Conservation (phyloP, 495 filamentous ascomycete species). For the Patellaria atrata region DNA sequence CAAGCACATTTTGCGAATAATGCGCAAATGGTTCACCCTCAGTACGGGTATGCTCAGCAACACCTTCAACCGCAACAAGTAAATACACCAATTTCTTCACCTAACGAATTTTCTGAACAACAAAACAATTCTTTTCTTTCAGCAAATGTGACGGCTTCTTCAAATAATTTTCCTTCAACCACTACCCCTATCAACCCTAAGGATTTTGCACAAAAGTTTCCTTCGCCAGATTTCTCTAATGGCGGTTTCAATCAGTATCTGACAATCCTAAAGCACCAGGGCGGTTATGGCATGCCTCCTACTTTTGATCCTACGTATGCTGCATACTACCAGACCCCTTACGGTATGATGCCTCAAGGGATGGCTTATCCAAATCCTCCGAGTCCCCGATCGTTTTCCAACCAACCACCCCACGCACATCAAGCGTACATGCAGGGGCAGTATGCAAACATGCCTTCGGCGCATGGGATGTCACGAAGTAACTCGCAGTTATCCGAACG, state of each 20-base stretch:
- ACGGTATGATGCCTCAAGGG: conserved; percentile 33
- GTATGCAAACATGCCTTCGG: conserved; percentile 39
- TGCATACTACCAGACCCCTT: conserved; percentile 31
- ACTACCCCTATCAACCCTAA: conserved; percentile 20
- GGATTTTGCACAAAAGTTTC: conserved; percentile 26
- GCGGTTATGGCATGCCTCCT: conserved; percentile 30
- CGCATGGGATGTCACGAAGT: conserved; percentile 64
- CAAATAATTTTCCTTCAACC: conserved; percentile 6
- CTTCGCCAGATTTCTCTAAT: conserved; percentile 44
- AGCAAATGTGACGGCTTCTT: not conserved
- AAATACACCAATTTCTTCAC: conserved; percentile 42
- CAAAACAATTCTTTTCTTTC: conserved; percentile 3
- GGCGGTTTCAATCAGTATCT: conserved; percentile 63
- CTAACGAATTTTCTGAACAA: not conserved
- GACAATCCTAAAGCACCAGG: conserved; percentile 43
- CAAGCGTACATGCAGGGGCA: conserved; percentile 30
- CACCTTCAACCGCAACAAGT: conserved; percentile 55
- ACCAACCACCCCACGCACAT: conserved; percentile 16
- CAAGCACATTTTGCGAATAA: conserved; percentile 25
- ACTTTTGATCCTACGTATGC: conserved; percentile 23
- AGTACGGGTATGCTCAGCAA: conserved; percentile 39
- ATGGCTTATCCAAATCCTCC: conserved; percentile 22
- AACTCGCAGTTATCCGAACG: conserved; percentile 71
- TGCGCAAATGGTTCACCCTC: conserved; percentile 30
- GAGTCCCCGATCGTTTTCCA: conserved; percentile 21